Conservation (phyloP, 2,329 filamentous ascomycete species). For the Aulographum hederae region DNA sequence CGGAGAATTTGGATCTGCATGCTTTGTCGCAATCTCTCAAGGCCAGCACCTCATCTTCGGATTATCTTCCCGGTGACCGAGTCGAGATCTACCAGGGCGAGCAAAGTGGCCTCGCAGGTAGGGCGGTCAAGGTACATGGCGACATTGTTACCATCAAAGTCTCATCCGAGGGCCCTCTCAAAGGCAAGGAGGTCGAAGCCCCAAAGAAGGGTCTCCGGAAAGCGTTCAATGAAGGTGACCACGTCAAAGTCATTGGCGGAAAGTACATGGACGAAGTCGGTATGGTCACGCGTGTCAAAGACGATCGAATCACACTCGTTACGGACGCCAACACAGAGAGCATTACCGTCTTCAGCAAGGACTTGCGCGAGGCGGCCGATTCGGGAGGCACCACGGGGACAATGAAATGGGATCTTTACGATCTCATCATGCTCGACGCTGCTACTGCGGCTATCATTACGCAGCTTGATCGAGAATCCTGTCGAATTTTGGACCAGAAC, state of each 20-base stretch:
- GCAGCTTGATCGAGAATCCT: slow-evolving; percentile 84
- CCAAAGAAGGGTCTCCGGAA: slow-evolving; percentile 86
- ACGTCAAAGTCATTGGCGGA: slow-evolving; percentile 96
- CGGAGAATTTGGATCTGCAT: slow-evolving; percentile 81
- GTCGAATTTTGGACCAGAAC: slow-evolving; percentile 81
- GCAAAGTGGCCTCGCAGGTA: slow-evolving; percentile 78
- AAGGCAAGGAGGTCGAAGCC: slow-evolving; percentile 75
- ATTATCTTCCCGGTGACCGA: slow-evolving; percentile 84
- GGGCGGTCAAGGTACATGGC: slow-evolving; percentile 66
- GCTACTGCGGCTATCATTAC: slow-evolving; percentile 85
- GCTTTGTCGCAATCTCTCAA: slow-evolving; percentile 82
- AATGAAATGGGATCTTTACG: slow-evolving; percentile 82
- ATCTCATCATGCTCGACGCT: slow-evolving; percentile 83
- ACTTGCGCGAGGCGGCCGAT: slow-evolving; percentile 82
- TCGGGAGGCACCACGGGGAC: slow-evolving; percentile 63
- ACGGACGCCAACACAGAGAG: slow-evolving; percentile 87
- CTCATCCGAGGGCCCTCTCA: slow-evolving; percentile 62
- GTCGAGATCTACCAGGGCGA: slow-evolving; percentile 94
- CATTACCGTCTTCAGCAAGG: slow-evolving; percentile 95
- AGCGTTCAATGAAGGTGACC: slow-evolving; percentile 80
- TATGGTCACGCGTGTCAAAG: slow-evolving; percentile 86
- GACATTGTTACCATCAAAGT: slow-evolving; percentile 86
- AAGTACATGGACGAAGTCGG: slow-evolving; percentile 89
- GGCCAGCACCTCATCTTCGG: slow-evolving; percentile 60
- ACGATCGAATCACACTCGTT: slow-evolving; percentile 81